Evolutionary conservation across 805 yeast species (phyloP).

Genomic region (Brettanomyces sp.): DNA sequence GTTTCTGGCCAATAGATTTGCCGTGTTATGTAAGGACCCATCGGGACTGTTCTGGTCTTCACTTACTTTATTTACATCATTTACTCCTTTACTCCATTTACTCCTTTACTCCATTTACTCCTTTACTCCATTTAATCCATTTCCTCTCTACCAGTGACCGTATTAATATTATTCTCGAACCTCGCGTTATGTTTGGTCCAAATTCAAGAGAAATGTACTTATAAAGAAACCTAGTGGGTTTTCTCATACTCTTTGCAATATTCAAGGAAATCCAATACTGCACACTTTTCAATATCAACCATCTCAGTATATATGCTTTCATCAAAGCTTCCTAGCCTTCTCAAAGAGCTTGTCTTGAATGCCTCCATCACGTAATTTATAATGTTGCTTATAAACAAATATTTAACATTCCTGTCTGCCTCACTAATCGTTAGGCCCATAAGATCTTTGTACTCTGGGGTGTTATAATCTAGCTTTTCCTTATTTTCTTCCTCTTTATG

Average conservation of each 20-base stretch:
- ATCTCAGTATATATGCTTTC: too few species aligned
- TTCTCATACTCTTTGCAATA: background rate
- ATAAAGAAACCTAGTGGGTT: background rate
- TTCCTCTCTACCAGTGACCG: too few species aligned
- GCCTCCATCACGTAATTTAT: background rate
- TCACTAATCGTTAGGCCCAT: slow-evolving; percentile 29
- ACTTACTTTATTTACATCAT: too few species aligned
- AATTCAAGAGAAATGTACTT: background rate
- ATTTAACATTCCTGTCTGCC: slow-evolving; percentile 26
- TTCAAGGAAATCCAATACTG: background rate
- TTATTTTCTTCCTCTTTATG: too few species aligned
- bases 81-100: too few species aligned
- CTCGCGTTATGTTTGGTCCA: too few species aligned
- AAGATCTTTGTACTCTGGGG: slow-evolving; percentile 24
- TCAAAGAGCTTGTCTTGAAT: too few species aligned
- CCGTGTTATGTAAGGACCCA: background rate
- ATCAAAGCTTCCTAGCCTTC: too few species aligned
- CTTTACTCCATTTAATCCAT: too few species aligned
- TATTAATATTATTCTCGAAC: too few species aligned
- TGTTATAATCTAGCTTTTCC: background rate
- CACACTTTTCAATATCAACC: too few species aligned
- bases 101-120: too few species aligned
- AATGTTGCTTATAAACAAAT: background rate
- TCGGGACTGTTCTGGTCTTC: background rate
- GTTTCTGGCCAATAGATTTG: background rate